Evolutionary conservation across 805 yeast species (phyloP).

Genomic region (Lachancea lanzarotensis): DNA sequence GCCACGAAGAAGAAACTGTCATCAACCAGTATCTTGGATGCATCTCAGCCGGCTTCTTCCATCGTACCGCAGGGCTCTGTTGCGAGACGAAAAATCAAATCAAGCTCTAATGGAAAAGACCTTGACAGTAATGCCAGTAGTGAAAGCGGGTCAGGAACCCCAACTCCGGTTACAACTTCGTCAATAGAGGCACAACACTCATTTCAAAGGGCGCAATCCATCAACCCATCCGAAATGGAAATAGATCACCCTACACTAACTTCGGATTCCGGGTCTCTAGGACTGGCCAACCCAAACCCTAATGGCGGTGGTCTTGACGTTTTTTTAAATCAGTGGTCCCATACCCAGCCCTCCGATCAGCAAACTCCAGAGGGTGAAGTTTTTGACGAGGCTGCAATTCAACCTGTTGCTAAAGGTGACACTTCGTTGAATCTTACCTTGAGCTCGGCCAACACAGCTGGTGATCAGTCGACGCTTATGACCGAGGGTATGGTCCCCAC

Average conservation of each 20-base stretch:
- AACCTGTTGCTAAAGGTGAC: not conserved
- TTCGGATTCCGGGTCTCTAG: not conserved
- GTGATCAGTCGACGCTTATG: not conserved
- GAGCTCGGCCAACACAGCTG: not conserved
- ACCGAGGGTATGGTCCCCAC: not conserved
- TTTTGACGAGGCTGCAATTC: not conserved
- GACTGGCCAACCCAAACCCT: not conserved
- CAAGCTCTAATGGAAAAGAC: not conserved
- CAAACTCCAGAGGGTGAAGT: not conserved
- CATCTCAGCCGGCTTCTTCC: not conserved
- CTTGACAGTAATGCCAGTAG: conserved; percentile 2
- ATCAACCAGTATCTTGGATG: not conserved
- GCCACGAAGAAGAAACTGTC: conserved; percentile 2
- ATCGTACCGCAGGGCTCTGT: conserved; percentile 1
- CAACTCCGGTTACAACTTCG: conserved; percentile 3
- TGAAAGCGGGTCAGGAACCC: conserved; percentile 10
- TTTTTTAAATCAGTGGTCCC: conserved; percentile 3
- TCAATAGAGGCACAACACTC: not conserved
- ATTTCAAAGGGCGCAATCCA: not conserved
- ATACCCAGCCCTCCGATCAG: conserved; percentile 1
- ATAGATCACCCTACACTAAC: not conserved
- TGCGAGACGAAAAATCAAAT: conserved; percentile 1
- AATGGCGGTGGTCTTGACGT: conserved; percentile 1
- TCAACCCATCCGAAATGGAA: conserved; percentile 5
- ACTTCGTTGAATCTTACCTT: not conserved